These are phyloP conservation scores for Salvia sclarea DNA, from an alignment of 305 asterid genomes.

Conservation along the genomic window DNA sequence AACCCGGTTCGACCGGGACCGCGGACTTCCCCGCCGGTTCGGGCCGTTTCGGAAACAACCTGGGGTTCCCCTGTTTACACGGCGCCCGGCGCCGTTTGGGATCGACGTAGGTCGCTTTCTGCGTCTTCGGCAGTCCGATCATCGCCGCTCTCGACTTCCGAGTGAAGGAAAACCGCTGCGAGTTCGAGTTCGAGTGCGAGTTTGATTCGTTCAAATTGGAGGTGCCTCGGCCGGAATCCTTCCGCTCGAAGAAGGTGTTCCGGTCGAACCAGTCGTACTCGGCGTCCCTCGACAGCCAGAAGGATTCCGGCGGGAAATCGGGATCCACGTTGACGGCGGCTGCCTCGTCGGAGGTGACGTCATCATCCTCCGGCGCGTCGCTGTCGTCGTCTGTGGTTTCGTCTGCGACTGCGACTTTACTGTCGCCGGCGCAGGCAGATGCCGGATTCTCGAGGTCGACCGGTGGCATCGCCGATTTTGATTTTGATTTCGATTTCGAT, in stretches of 20 bases:
- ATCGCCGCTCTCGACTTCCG: conserved; percentile 55
- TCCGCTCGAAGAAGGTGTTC: conserved; percentile 72
- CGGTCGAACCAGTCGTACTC: conserved; percentile 90
- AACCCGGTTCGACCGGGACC: conserved; percentile 61
- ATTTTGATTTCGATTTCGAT: too few relatives aligned
- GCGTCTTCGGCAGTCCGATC: conserved; percentile 72
- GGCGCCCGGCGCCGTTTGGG: conserved; percentile 48
- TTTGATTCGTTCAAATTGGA: conserved; percentile 31
- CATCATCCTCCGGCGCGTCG: too few relatives aligned
- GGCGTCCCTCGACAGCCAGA: conserved; percentile 82
- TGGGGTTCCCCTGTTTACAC: conserved; percentile 42
- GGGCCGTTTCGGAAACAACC: conserved; percentile 64
- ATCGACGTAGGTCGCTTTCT: conserved; percentile 50
- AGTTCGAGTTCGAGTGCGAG: conserved; percentile 38
- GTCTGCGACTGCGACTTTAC: conserved; percentile 52
- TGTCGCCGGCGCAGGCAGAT: conserved; percentile 55
- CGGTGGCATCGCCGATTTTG: conserved; percentile 50
- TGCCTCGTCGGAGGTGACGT: neutral
- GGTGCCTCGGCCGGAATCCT: conserved; percentile 65
- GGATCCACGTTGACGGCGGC: conserved; percentile 36
- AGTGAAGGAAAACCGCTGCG: conserved; percentile 55
- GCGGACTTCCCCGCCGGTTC: conserved; percentile 46
- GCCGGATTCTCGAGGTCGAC: conserved; percentile 58
- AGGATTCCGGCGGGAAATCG: conserved; percentile 81
- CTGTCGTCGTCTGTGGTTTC: conserved; percentile 39